A percentile compares a stretch with the other conserved stretches of the same genome.
phyloP scores from a whole-genome alignment of 176 grass and related monocot genomes.

The Areca catechu region DNA sequence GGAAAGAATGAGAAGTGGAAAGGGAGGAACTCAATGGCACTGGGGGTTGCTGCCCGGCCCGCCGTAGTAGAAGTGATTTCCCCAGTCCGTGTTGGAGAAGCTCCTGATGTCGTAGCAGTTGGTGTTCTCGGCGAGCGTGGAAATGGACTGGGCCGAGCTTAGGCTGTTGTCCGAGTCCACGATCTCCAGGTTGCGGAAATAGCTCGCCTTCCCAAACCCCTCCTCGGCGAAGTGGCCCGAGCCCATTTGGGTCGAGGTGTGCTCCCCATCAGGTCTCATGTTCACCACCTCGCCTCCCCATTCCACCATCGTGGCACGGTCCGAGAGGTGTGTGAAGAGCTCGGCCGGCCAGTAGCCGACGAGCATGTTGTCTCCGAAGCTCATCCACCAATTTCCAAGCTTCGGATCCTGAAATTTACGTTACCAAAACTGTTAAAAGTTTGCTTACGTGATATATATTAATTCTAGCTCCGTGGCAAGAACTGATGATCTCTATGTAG shows the following conservation, averaged over 20 bases:
- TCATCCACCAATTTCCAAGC: conserved; percentile 10
- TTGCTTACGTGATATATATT: too few species aligned
- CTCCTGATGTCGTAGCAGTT: too few species aligned
- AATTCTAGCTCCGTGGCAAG: too few species aligned
- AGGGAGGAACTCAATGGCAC: too few species aligned
- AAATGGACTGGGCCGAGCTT: neutral
- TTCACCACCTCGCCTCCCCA: conserved; percentile 15
- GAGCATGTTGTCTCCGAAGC: neutral
- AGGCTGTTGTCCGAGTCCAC: neutral
- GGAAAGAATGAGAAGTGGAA: too few species aligned
- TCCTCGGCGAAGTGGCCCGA: conserved; percentile 2
- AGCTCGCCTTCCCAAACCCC: neutral
- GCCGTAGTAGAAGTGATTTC: too few species aligned
- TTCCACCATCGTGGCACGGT: neutral
- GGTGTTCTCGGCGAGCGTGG: too few species aligned
- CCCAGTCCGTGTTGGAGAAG: too few species aligned
- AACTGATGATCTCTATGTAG: too few species aligned
- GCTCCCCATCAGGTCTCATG: neutral
- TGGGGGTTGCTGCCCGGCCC: too few species aligned
- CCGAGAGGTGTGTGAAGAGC: conserved; percentile 3
- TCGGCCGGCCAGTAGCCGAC: conserved; percentile 10
- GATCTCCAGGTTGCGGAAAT: conserved; percentile 1
- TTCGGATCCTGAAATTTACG: conserved; percentile 5
- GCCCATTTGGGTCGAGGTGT: conserved; percentile 12
- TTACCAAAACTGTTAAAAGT: too few species aligned